These are phyloP conservation scores for Mortierella sp. DNA, from an alignment of 371 early-diverging fungal genomes.

Conservation along the genomic window DNA sequence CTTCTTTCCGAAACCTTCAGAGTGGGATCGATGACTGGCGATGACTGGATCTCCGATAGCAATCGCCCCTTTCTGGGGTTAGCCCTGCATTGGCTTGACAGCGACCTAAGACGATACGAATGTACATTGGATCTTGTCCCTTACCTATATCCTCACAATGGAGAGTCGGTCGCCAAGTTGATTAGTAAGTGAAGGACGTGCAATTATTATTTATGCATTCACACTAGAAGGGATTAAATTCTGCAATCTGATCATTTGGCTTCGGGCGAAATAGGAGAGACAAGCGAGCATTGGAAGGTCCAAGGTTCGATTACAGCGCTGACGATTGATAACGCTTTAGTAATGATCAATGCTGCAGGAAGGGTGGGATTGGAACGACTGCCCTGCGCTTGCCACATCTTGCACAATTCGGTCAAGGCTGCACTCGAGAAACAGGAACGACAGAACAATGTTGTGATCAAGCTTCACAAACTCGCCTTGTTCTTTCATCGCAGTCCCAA, in stretches of 20 bases:
- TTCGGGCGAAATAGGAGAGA: not conserved
- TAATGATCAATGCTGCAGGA: not conserved
- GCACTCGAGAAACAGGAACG: not conserved
- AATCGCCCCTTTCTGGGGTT: constrained; percentile 3
- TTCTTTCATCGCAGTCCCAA: not conserved
- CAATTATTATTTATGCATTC: not conserved
- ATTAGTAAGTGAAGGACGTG: not conserved
- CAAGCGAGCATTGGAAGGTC: constrained; percentile 1
- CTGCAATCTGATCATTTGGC: not conserved
- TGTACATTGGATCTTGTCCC: not conserved
- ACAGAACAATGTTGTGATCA: not conserved
- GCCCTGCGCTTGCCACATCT: not conserved
- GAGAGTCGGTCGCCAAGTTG: not conserved
- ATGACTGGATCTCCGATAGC: constrained; percentile 9
- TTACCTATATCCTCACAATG: not conserved
- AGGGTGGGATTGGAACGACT: not conserved
- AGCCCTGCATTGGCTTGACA: constrained; percentile 13
- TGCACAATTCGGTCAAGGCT: not conserved
- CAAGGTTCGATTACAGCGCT: not conserved
- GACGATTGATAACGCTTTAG: not conserved
- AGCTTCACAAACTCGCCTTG: not conserved
- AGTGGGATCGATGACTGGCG: constrained; percentile 8
- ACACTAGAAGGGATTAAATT: not conserved
- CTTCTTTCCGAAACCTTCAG: not conserved
- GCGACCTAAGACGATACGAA: not conserved